Evolutionary conservation across 768 basidiomycete genomes (phyloP), one percentile per base, ranked within the genome.

Genomic region (Rubroboletus satanas): DNA sequence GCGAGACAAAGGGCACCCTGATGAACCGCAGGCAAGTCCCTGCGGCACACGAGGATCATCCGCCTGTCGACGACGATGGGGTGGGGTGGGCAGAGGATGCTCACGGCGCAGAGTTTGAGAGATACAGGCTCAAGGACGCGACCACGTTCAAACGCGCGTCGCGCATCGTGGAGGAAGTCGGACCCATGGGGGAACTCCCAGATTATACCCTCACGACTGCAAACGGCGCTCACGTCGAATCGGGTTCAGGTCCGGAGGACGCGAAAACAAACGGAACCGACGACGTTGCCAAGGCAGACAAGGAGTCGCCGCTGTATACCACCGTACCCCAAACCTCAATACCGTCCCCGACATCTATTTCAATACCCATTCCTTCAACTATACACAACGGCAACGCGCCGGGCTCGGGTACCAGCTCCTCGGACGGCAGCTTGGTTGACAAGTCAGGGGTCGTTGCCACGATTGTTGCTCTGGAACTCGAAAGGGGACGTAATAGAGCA

Each of bases 71-170:
- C 1, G 49, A 45, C 1, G 78, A 83, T 55, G 80, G 73, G 23
- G 69, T 84, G n/a, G 72, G 70, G 11, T 85, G 84, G 83, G 78
- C 79, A 14, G 71, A 73, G 7, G 78, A 82, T 45, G 77, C 74
- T 3, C 74, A 77, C 46, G 73, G 70, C 12, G 63, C 67, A 23
- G 67, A 58, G 58, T 67, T 66, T 49, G 62, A 67, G 54, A 52
- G 61, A 51, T 71, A 63, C 47, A 56, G 59, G 38, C 47, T 65
- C 50, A 61, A 17, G 44, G 55, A 46, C 48, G 36, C 55, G 0
- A 21, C 42, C 8, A 36, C 55, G 3, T 56, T 62, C 15, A 63
- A 48, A 42, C 63, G 68, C 15, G 41, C 61, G 18, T 68, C 66
- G 37, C 61, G 68, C 32, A 61, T 66, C 43, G 39, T 53, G 35